These are phyloP conservation scores for Amphichorda felina DNA, from an alignment of 2,329 filamentous ascomycete species.

Conservation along the genomic window DNA sequence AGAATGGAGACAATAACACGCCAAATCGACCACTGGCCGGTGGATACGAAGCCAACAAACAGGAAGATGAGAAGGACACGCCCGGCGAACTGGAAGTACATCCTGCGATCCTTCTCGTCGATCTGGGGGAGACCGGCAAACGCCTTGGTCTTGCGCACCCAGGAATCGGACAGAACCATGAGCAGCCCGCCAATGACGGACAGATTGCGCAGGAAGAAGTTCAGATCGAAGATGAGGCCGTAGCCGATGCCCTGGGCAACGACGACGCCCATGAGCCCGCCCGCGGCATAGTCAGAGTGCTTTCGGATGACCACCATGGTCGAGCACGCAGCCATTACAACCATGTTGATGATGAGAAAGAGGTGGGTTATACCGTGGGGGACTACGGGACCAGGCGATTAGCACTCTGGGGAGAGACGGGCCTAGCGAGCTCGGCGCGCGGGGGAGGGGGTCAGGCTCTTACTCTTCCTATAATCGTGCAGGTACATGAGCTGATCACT, in stretches of 20 bases:
- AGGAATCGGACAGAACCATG: slow-evolving; percentile 97
- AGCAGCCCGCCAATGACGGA: slow-evolving; percentile 94
- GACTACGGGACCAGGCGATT: slow-evolving; percentile 39
- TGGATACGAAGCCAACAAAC: slow-evolving; percentile 93
- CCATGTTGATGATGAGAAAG: slow-evolving; percentile 83
- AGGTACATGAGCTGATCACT: slow-evolving; percentile 87
- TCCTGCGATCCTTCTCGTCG: slow-evolving; percentile 99
- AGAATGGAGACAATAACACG: slow-evolving; percentile 74
- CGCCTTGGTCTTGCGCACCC: slow-evolving; percentile 94
- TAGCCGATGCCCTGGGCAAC: slow-evolving; percentile 91
- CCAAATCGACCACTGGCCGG: slow-evolving; percentile 84
- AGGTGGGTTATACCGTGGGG: slow-evolving; percentile 79
- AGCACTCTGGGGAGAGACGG: too few species aligned
- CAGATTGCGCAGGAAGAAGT: slow-evolving; percentile 98
- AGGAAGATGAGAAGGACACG: slow-evolving; percentile 94
- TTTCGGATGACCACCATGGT: slow-evolving; percentile 81
- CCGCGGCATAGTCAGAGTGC: slow-evolving; percentile 86
- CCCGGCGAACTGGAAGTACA: slow-evolving; percentile 98
- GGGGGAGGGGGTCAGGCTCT: slow-evolving; percentile 19
- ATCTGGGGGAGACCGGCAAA: slow-evolving; percentile 88
- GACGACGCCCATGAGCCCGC: slow-evolving; percentile 81
- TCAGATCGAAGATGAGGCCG: slow-evolving; percentile 95
- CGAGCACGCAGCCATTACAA: slow-evolving; percentile 78
- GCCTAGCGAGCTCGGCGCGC: not conserved
- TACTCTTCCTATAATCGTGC: slow-evolving; percentile 87